Percentiles rank a stretch among this genome's conserved stretches.
phyloP scores from a whole-genome alignment of 352 stramenopile genomes.

The Phytophthora hybrid region DNA sequence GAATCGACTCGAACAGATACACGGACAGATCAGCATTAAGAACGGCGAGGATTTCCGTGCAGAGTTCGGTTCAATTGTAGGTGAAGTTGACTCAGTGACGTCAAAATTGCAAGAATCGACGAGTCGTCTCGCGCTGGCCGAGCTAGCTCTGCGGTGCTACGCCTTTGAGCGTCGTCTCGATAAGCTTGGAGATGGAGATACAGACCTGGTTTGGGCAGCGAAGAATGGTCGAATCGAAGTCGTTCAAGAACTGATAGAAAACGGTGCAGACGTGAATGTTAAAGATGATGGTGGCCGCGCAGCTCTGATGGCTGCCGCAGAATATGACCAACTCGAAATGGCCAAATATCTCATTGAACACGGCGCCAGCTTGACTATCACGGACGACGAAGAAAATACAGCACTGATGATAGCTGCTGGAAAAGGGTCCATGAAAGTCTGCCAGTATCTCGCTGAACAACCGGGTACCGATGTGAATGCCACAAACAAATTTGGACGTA shows the following conservation, averaged over 20 bases:
- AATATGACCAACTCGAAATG: not conserved
- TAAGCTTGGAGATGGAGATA: not conserved
- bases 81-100: not conserved
- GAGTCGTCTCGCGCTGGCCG: not conserved
- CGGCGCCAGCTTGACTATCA: not conserved
- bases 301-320: not conserved
- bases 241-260: not conserved
- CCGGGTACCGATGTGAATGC: not conserved
- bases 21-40: not conserved
- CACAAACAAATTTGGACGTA: not conserved
- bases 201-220: not conserved
- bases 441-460: constrained; percentile 4
- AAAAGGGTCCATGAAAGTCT: not conserved
- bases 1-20: not conserved
- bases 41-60: not conserved
- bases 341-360: not conserved
- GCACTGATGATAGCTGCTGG: not conserved
- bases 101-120: not conserved
- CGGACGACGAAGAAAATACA: not conserved
- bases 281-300: not conserved
- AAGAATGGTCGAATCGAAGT: not conserved
- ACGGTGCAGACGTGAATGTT: not conserved
- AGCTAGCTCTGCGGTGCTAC: not conserved
- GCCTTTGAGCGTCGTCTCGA: not conserved
- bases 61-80: not conserved